Evolutionary conservation across 2,329 filamentous ascomycete species (phyloP), one percentile per base, ranked within the genome.

Genomic region (Alternaria sp.): DNA sequence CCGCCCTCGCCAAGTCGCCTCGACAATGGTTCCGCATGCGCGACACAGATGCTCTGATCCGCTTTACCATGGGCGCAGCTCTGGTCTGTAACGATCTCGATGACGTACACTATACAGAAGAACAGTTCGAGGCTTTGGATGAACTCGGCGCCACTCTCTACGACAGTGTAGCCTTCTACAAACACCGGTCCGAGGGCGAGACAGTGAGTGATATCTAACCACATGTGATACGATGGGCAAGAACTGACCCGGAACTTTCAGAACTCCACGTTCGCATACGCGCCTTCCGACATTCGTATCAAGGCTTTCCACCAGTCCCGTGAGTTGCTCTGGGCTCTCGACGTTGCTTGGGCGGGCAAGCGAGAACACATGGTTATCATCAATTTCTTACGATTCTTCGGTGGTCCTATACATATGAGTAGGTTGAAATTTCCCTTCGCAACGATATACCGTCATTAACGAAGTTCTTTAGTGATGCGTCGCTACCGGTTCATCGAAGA

Each of bases 281-380:
- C 75, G 11, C 67, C 67, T 9, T 23, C 53, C 23, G 62, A 71
- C 4, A 30, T 72, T n/a, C 73, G 76, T 26, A 54, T 65, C 21
- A 57, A 71, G 13, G 62, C 64, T 2, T 78, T 66, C 59, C 67
- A 66, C 9, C 59, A 66, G 9, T 63, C 59, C 8, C 67, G 78
- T 21, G 75, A 80, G 70, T 30, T 77, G 10, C 71, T 80, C 2
- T 80, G 75, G 77, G 76, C 73, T 7, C 57, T 80, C 23, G 77
- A 81, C 40, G 68, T 52, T 21, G 49, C 49, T 11, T 60, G 43
- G 49, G 57, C 28, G 11, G 32, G 44, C 8, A 52, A 44, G 13
- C 40, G 7, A 5, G 57, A 60, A 17, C 47, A 45, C 7, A 28
- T 45, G 11, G 19, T 55, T 12, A 30, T 55, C 1, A 60, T 55